Conservation (phyloP, 345 rosid species). For the Geranium brycei region DNA sequence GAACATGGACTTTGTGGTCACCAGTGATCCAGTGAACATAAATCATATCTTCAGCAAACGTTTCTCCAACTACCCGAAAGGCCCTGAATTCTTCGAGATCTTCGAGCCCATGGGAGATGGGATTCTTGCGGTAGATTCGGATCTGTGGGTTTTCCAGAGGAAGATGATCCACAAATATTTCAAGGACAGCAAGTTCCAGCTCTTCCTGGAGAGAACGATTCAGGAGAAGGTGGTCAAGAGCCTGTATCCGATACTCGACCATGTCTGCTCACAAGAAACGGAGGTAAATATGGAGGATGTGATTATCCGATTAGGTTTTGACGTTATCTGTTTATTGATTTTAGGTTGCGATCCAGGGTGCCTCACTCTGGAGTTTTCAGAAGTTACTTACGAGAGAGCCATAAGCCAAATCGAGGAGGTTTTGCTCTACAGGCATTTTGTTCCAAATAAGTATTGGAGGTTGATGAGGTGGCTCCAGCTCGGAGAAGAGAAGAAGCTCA, state of each 20-base stretch:
- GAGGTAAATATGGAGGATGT: slow-evolving; percentile 3
- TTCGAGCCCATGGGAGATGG: slow-evolving; percentile 12
- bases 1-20: slow-evolving; percentile 9
- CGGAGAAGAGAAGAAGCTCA: slow-evolving; percentile 11
- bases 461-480: slow-evolving; percentile 7
- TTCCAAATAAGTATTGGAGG: slow-evolving; percentile 12
- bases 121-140: slow-evolving; percentile 5
- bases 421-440: slow-evolving; percentile 1
- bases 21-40: slow-evolving; percentile 6
- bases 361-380: slow-evolving; percentile 7
- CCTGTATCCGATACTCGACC: neutral
- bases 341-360: slow-evolving; percentile 8
- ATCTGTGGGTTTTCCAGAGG: slow-evolving; percentile 3
- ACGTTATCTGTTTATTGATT: neutral
- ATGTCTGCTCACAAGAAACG: neutral
- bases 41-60: slow-evolving; percentile 4
- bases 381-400: slow-evolving; percentile 7
- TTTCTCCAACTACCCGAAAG: slow-evolving; percentile 8
- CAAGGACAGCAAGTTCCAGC: slow-evolving; percentile 6
- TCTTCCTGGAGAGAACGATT: neutral
- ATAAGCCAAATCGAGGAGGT: slow-evolving; percentile 10
- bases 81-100: slow-evolving; percentile 1
- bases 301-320: neutral
- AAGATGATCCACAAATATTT: slow-evolving; percentile 5
- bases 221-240: neutral